Conservation (phyloP, 768 basidiomycete species). For the Porphyrellus cyaneotinctus region DNA sequence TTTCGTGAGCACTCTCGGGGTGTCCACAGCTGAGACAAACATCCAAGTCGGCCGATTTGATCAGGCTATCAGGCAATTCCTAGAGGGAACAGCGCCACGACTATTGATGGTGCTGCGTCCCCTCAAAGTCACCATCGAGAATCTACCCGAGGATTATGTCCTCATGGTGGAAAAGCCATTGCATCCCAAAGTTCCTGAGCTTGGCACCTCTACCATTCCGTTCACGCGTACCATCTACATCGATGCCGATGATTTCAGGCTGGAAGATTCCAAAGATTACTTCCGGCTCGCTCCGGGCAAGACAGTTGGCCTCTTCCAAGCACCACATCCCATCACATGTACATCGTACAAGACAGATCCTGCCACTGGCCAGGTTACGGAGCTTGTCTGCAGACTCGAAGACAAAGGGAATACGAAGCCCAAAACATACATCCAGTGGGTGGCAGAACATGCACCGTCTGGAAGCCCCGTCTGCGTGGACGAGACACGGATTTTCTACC, state of each 20-base stretch:
- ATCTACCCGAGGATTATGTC: conserved; percentile 81
- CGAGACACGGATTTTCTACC: conserved; percentile 90
- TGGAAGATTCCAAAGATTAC: conserved; percentile 89
- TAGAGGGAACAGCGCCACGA: conserved; percentile 84
- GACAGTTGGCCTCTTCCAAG: conserved; percentile 94
- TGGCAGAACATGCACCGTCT: conserved; percentile 75
- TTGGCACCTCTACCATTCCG: conserved; percentile 77
- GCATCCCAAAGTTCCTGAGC: conserved; percentile 88
- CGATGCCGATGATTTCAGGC: conserved; percentile 88
- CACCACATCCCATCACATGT: conserved; percentile 88
- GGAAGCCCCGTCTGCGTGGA: conserved; percentile 81
- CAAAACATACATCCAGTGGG: conserved; percentile 97
- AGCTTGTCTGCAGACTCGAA: conserved; percentile 78
- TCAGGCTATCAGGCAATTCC: conserved; percentile 79
- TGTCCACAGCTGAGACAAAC: conserved; percentile 78
- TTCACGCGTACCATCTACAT: conserved; percentile 91
- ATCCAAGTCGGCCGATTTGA: conserved; percentile 91
- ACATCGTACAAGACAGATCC: conserved; percentile 82
- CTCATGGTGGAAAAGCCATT: conserved; percentile 84
- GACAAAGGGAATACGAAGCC: conserved; percentile 72
- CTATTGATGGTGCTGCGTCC: conserved; percentile 90
- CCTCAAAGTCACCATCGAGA: conserved; percentile 87
- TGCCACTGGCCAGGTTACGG: conserved; percentile 64
- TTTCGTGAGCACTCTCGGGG: conserved; percentile 92
- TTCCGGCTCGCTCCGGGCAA: conserved; percentile 98